Base-by-base conservation (phyloP, 2,329 filamentous ascomycete species). In the Fusarium redolens region DNA sequence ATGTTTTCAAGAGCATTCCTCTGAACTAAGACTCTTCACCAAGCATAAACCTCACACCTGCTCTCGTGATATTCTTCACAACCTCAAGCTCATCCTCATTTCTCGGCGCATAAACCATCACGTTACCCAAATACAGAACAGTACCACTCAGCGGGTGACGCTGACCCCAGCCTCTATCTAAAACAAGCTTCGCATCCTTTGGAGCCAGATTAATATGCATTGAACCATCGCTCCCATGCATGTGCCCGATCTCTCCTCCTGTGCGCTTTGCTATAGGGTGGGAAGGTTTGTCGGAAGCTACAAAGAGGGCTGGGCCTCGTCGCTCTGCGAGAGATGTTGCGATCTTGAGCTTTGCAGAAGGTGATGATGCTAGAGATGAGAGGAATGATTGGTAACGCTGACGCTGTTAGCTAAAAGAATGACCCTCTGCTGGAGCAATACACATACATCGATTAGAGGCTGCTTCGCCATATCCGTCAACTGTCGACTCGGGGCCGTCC, bases 101-200 rank as follows among this genome's bases (percentile, higher is more conserved):
- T 28, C 66, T 63, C 4, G 71, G 71, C n/a, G 71, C 70, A 44
- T 73, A 73, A n/a, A 68, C 30, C 71, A 71, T 73, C 33, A 68
- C 17, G 20, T 71, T 44, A 13, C 71, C 71, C 25, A 71, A 5
- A n/a, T 73, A 73, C 38, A 73, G 25, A 33, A 63, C 51, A 22
- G 58, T 64, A 8, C 70, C 70, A 14, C 57, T 61, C 22, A 73
- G 25, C 3, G 71, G 70, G 47, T 73, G 71, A 13, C 71, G 47
- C n/a, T 73, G 61, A 12, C 70, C 70, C 66, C 70, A 73, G 5
- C 71, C 67, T 43, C 43, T 61, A 30, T 73, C 65, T 7, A 68
- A 28, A n/a, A 68, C 63, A 41, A 73, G 18, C 38, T 61, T 73
- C 3, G 71, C 70, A 45, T 73, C 70, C 40, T 60, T 67, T 9